Evolutionary conservation across 495 filamentous ascomycete species (phyloP).

Genomic region (Penicillium salamii): DNA sequence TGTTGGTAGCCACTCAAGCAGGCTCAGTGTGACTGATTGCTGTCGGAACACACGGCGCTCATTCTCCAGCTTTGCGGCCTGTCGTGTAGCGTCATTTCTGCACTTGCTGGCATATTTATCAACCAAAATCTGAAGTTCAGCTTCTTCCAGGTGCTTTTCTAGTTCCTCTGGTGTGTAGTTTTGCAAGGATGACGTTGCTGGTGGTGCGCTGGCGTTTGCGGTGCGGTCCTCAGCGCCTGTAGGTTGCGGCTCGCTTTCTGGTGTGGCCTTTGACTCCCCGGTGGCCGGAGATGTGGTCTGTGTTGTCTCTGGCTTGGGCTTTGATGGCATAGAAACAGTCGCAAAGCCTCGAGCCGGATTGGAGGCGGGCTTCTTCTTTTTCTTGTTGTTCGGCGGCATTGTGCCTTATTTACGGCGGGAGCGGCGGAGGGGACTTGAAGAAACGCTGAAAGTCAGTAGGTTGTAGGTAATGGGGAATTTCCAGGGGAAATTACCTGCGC

Average conservation of each 20-base stretch:
- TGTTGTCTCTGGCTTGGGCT: constrained; percentile 44
- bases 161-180: constrained; percentile 76
- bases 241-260: constrained; percentile 41
- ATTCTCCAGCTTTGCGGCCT: constrained; percentile 69
- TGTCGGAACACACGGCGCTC: constrained; percentile 73
- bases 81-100: constrained; percentile 62
- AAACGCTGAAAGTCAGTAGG: constrained; percentile 4
- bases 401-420: constrained; percentile 13
- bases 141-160: constrained; percentile 75
- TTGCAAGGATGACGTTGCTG: constrained; percentile 37
- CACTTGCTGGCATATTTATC: constrained; percentile 75
- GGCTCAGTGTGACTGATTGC: constrained; percentile 66
- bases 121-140: constrained; percentile 76
- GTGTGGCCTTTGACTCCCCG: constrained; percentile 35
- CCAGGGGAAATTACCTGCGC: background rate
- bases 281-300: constrained; percentile 30
- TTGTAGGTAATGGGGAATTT: background rate
- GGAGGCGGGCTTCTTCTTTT: constrained; percentile 76
- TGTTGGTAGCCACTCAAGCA: constrained; percentile 72
- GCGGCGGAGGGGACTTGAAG: constrained; percentile 12
- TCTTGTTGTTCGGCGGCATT: constrained; percentile 78
- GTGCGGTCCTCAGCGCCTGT: constrained; percentile 18
- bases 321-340: constrained; percentile 85
- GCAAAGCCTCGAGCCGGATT: constrained; percentile 91
- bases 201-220: constrained; percentile 16